Evolutionary conservation across 345 rosid species (phyloP).

Genomic region (Laguncularia racemosa): DNA sequence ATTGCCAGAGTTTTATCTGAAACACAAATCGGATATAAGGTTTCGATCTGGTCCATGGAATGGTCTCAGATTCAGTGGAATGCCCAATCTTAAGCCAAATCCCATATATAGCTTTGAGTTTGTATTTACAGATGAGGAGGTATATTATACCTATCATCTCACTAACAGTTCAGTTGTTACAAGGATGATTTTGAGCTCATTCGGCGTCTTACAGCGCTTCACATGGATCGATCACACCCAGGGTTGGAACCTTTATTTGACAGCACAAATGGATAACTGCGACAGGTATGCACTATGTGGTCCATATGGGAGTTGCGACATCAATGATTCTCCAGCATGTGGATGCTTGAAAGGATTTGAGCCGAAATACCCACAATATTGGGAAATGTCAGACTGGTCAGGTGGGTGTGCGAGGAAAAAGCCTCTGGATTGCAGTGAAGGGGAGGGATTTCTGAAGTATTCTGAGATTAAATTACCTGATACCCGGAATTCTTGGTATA

Average conservation of each 20-base stretch:
- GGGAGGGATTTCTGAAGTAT: slow-evolving; percentile 10
- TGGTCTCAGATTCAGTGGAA: slow-evolving; percentile 39
- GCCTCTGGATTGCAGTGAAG: slow-evolving; percentile 5
- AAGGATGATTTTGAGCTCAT: slow-evolving; percentile 14
- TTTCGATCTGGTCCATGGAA: slow-evolving; percentile 48
- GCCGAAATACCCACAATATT: slow-evolving; percentile 22
- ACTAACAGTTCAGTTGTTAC: slow-evolving; percentile 15
- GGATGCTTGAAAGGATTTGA: slow-evolving; percentile 28
- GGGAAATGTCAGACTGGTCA: slow-evolving; percentile 14
- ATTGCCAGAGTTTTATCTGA: slow-evolving; percentile 27
- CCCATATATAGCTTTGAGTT: slow-evolving; percentile 23
- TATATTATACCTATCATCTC: slow-evolving; percentile 25
- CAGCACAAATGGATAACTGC: slow-evolving; percentile 34
- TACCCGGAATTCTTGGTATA: slow-evolving; percentile 2
- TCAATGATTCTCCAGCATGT: slow-evolving; percentile 24
- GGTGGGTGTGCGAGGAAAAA: slow-evolving; percentile 8
- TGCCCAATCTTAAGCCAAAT: slow-evolving; percentile 34
- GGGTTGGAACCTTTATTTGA: slow-evolving; percentile 23
- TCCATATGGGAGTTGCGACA: slow-evolving; percentile 19
- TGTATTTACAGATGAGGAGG: slow-evolving; percentile 17
- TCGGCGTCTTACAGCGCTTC: slow-evolving; percentile 21
- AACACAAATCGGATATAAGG: neutral
- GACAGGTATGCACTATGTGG: slow-evolving; percentile 29
- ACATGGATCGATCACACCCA: slow-evolving; percentile 8
- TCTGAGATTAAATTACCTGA: neutral